Evolutionary conservation across 805 yeast species (phyloP), one percentile per base, ranked within the genome.

Genomic region (Wickerhamomyces silvicola): DNA sequence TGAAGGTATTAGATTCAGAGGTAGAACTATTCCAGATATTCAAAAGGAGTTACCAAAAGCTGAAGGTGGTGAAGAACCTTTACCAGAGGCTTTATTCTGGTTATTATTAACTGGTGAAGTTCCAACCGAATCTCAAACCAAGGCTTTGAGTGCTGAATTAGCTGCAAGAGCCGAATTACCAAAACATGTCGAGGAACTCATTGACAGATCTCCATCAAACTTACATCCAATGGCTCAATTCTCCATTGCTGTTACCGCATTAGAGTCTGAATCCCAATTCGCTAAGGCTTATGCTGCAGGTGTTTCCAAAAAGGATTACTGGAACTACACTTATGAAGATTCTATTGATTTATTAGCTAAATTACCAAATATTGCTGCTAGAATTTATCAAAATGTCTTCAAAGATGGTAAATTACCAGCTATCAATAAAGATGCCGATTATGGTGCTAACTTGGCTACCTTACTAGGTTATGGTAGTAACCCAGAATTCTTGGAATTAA

Each of bases 151-250:
- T 39, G 78, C 75, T 36, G 92, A 82, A 62, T 68, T 83, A 44
- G 87, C 87, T 48, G 81, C 85, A 34, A 78, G 87, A 64, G 66
- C 87, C 23, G 73, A 72, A 48, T 64, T 82, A 47, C 94, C 94
- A 57, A 76, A 76, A 54, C 88, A 82, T 58, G 90, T 82, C 44
- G 70, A 66, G 51, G 80, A 77, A 50, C 60, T 81, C 40, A 67
- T 82, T 46, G 87, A 81, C 69, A 70, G 74, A 54, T 70, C 81
- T 45, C 94, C 94, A 56, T 67, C 78, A 41, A 63, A 73, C 56
- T 68, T 83, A 54, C 92, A 83, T 64, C 92, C 94, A 64, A 82
- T 82, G 94, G 88, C 94, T 35, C 94, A 82, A 67, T 78, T 82
- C 57, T 77, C 87, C 44, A 80, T 83, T 59, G 94, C 90, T 28